Conservation (phyloP, 768 basidiomycete species). For the Kwoniella newhampshirensis region DNA sequence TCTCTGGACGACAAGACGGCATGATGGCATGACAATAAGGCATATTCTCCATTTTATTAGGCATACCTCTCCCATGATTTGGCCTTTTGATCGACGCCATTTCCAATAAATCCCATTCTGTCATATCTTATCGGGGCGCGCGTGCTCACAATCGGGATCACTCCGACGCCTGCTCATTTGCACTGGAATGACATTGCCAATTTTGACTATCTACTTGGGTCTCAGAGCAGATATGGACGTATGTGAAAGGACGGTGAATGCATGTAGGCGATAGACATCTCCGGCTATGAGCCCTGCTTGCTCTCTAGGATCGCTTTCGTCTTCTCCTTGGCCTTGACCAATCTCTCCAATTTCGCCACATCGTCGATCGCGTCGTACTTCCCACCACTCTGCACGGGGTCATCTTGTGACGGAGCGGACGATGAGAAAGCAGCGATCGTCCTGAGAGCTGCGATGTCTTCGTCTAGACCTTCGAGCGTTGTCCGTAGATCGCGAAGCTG, state of each 20-base stretch:
- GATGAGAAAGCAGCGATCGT: constrained; percentile 20
- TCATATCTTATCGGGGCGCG: no score
- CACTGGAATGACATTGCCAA: no score
- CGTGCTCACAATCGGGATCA: no score
- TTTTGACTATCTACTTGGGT: no score
- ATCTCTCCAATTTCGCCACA: constrained; percentile 31
- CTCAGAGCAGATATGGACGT: no score
- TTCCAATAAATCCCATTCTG: no score
- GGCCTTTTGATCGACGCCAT: no score
- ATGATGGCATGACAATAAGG: background rate
- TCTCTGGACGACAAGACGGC: background rate
- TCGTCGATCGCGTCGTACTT: constrained; percentile 40
- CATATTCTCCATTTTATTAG: no score
- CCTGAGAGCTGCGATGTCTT: constrained; percentile 31
- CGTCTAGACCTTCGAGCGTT: constrained; percentile 33
- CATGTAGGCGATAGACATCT: no score
- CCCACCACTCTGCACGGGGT: background rate
- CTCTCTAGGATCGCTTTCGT: constrained; percentile 34
- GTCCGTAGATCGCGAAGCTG: constrained; percentile 29
- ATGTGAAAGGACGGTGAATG: no score
- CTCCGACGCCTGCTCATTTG: no score
- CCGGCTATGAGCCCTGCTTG: background rate
- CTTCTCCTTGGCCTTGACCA: constrained; percentile 37
- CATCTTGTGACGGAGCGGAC: background rate
- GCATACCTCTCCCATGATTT: no score